Conservation (phyloP, 2,329 filamentous ascomycete genomes). For the Calonectria honghensis region DNA sequence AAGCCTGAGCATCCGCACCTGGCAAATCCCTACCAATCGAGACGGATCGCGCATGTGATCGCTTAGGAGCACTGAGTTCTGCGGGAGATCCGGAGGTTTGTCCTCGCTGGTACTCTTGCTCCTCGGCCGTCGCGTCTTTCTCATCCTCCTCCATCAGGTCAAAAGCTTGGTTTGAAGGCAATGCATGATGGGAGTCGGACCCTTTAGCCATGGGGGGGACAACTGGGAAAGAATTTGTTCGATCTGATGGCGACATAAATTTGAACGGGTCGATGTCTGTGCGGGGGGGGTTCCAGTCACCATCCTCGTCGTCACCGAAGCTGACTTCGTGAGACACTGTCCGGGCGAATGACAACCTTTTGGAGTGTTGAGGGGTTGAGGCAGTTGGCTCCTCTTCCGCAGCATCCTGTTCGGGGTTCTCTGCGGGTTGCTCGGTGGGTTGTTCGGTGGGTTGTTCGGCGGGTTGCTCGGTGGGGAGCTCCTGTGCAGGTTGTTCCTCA, state of each 20-base stretch:
- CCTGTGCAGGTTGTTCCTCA: slow-evolving; percentile 42
- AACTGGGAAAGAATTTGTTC: slow-evolving; percentile 78
- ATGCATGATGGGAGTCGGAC: slow-evolving; percentile 59
- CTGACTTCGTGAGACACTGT: slow-evolving; percentile 78
- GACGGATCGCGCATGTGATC: slow-evolving; percentile 56
- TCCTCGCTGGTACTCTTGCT: slow-evolving; percentile 58
- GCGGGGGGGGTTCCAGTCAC: slow-evolving; percentile 73
- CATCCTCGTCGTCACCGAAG: slow-evolving; percentile 75
- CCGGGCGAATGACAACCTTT: slow-evolving; percentile 78
- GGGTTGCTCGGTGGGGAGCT: slow-evolving; percentile 37
- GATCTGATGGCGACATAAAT: slow-evolving; percentile 74
- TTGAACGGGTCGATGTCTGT: slow-evolving; percentile 75
- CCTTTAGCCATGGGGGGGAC: slow-evolving; percentile 66
- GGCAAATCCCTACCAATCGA: slow-evolving; percentile 67
- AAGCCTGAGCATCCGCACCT: slow-evolving; percentile 64
- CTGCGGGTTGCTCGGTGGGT: slow-evolving; percentile 37
- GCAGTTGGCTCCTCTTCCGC: slow-evolving; percentile 44
- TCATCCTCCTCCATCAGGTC: slow-evolving; percentile 73
- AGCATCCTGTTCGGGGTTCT: slow-evolving; percentile 40
- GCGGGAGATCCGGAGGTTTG: slow-evolving; percentile 37
- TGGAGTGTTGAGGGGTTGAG: slow-evolving; percentile 72
- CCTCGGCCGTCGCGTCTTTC: slow-evolving; percentile 66
- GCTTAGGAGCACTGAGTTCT: slow-evolving; percentile 40
- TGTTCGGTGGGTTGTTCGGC: slow-evolving; percentile 13
- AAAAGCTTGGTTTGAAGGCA: slow-evolving; percentile 71